A percentile compares a stretch with the other conserved stretches of the same genome.
Conservation (phyloP, 163 green algal species). For the Prototheca wickerhamii region DNA sequence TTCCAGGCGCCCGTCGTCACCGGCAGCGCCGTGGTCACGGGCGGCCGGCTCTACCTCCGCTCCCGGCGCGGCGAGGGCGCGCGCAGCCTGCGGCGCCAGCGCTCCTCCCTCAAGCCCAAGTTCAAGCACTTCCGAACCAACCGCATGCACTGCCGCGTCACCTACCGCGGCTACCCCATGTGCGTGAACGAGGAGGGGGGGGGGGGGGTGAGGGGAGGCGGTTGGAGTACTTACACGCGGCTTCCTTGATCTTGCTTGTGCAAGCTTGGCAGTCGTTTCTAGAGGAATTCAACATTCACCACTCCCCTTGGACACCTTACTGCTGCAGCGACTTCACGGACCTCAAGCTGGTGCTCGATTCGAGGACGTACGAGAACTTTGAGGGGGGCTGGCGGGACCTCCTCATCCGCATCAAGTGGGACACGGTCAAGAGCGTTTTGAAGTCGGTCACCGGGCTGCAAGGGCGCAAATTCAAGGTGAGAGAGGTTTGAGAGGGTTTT, state of each 20-base stretch:
- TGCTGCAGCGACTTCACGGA: slow-evolving; percentile 45
- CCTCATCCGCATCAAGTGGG: slow-evolving; percentile 60
- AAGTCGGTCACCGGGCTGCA: slow-evolving; percentile 63
- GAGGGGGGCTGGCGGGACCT: slow-evolving; percentile 66
- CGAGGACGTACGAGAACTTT: slow-evolving; percentile 56
- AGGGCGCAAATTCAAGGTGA: slow-evolving; percentile 60
- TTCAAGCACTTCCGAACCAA: slow-evolving; percentile 71
- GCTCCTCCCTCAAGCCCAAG: slow-evolving; percentile 14
- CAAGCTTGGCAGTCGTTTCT: not conserved
- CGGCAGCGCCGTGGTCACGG: no score
- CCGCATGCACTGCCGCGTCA: slow-evolving; percentile 55
- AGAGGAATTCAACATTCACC: not conserved
- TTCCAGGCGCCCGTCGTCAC: no score
- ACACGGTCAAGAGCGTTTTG: slow-evolving; percentile 56
- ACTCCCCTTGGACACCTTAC: no score
- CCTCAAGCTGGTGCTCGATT: slow-evolving; percentile 64
- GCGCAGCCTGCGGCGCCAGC: not conserved
- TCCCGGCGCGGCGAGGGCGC: not conserved
- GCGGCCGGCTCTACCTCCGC: not conserved
- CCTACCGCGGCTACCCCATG: slow-evolving; percentile 51
- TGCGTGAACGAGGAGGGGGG: no score
- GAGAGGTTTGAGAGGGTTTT: no score
- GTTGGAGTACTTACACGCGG: not conserved
- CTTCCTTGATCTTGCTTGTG: not conserved
- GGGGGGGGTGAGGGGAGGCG: no score